Conservation (phyloP, 2,329 filamentous ascomycete genomes). For the Lecanicillium sp. region DNA sequence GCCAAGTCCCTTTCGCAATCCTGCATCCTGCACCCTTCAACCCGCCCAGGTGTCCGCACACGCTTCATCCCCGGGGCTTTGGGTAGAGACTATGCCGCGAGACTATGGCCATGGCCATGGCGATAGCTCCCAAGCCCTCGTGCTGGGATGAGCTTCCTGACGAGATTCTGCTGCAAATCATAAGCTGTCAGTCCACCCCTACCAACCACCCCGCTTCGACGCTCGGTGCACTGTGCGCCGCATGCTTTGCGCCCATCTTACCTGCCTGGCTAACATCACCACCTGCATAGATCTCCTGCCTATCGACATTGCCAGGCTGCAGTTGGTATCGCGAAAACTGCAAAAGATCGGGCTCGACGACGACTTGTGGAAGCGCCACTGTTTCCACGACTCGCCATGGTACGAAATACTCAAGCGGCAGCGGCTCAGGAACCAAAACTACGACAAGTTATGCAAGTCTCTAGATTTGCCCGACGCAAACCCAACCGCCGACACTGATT, state of each 20-base stretch:
- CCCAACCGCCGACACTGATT: background rate
- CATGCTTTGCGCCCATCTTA: no score
- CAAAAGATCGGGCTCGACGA: slow-evolving; percentile 64
- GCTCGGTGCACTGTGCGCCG: no score
- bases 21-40: no score
- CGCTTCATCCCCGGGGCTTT: no score
- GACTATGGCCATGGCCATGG: no score
- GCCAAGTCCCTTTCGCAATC: no score
- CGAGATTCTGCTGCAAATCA: slow-evolving; percentile 57
- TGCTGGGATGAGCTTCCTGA: slow-evolving; percentile 47
- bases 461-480: slow-evolving; percentile 16
- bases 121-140: slow-evolving; percentile 9
- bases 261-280: no score
- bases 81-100: no score
- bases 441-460: slow-evolving; percentile 3
- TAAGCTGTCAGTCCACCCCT: slow-evolving; percentile 44
- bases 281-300: slow-evolving; percentile 32
- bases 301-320: slow-evolving; percentile 49
- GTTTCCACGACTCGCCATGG: slow-evolving; percentile 63
- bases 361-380: slow-evolving; percentile 67
- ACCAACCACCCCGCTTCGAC: slow-evolving; percentile 14
- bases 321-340: slow-evolving; percentile 61
- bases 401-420: slow-evolving; percentile 53
- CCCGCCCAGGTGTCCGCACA: no score
- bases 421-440: slow-evolving; percentile 25